phyloP scores from a whole-genome alignment of 106 monocot species.

The Dioscorea dumetorum region DNA sequence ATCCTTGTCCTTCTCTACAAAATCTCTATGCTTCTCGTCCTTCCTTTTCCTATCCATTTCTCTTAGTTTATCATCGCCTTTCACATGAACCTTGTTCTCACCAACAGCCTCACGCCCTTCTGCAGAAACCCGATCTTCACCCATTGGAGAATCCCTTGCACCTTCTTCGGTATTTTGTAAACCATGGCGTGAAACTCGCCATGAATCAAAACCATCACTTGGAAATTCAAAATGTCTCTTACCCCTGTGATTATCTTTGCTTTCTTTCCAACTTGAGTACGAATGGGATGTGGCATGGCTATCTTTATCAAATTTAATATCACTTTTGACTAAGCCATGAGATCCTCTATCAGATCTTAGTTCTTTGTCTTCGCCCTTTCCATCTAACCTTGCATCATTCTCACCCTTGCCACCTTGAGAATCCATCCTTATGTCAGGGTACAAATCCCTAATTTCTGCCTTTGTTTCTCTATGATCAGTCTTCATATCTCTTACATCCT shows the following conservation, averaged over 20 bases:
- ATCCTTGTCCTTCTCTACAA: constrained; percentile 58
- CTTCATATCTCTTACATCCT: constrained; percentile 57
- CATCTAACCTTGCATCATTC: constrained; percentile 30
- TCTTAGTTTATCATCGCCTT: constrained; percentile 55
- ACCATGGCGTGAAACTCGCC: constrained; percentile 32
- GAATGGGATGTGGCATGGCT: constrained; percentile 15
- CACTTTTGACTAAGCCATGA: constrained; percentile 19
- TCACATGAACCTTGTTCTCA: constrained; percentile 59
- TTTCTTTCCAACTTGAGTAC: constrained; percentile 47
- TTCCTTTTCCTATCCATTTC: constrained; percentile 76
- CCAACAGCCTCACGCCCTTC: constrained; percentile 60
- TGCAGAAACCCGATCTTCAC: constrained; percentile 33
- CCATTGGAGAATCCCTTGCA: constrained; percentile 25
- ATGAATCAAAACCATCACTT: constrained; percentile 40
- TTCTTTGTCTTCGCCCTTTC: constrained; percentile 41
- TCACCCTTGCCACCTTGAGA: constrained; percentile 38
- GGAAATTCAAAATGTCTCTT: constrained; percentile 39
- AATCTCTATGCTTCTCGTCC: constrained; percentile 61
- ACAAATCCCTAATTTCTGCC: constrained; percentile 37
- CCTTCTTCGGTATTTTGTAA: constrained; percentile 31
- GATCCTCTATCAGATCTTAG: constrained; percentile 21
- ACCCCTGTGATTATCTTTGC: constrained; percentile 46
- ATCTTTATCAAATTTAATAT: constrained; percentile 33
- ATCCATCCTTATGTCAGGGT: constrained; percentile 31
- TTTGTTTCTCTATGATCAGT: constrained; percentile 48